Conservation (phyloP, 2,329 filamentous ascomycete genomes). For the Ceratocystis lukuohia region DNA sequence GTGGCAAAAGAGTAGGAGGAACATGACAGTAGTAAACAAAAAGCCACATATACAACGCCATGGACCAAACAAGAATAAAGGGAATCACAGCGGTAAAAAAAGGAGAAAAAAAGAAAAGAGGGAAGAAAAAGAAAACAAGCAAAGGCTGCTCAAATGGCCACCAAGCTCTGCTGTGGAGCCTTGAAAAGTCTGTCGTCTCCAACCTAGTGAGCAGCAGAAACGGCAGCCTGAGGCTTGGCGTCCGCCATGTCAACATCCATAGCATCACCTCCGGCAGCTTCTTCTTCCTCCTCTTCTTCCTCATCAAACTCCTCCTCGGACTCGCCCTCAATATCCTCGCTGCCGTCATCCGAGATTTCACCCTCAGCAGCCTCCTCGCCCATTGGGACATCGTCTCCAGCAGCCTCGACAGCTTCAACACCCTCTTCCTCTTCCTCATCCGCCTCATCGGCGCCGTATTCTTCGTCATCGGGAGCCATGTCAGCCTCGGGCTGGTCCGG, state of each 20-base stretch:
- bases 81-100: conserved; percentile 6
- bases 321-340: conserved; percentile 67
- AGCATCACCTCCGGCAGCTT: conserved; percentile 30
- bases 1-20: background rate
- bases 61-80: conserved; percentile 14
- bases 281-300: conserved; percentile 32
- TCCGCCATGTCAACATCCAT: conserved; percentile 38
- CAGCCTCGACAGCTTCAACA: conserved; percentile 41
- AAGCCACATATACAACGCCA: conserved; percentile 18
- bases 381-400: conserved; percentile 39
- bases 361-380: conserved; percentile 37
- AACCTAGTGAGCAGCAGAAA: conserved; percentile 20
- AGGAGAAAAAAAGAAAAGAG: conserved; percentile 1
- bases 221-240: conserved; percentile 26
- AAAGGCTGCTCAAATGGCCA: conserved; percentile 13
- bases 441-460: conserved; percentile 74
- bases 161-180: conserved; percentile 14
- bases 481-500: conserved; percentile 97
- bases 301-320: conserved; percentile 60
- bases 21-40: background rate
- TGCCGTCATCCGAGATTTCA: conserved; percentile 57
- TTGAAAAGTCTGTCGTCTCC: conserved; percentile 12
- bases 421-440: conserved; percentile 45
- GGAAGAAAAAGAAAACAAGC: conserved; percentile 10
- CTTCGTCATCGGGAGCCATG: conserved; percentile 66